Conservation (phyloP, 495 filamentous ascomycete species). For the Evernia prunastri region DNA sequence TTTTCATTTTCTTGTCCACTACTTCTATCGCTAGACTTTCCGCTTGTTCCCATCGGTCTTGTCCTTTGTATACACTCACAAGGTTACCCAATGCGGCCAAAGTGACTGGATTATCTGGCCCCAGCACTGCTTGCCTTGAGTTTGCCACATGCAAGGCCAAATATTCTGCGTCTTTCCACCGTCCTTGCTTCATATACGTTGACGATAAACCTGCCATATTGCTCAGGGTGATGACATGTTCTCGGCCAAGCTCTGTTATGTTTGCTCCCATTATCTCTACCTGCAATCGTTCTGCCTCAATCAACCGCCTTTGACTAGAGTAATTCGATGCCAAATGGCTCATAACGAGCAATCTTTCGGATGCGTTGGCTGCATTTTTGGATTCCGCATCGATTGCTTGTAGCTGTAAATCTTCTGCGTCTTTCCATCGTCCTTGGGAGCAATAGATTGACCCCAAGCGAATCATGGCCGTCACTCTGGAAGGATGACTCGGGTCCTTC, state of each 20-base stretch:
- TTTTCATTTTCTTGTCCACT: not conserved
- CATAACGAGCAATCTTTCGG: not conserved
- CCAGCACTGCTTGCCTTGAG: not conserved
- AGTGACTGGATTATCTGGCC: not conserved
- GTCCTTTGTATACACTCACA: not conserved
- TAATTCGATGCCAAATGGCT: constrained; percentile 2
- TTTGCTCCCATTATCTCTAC: not conserved
- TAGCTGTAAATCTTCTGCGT: constrained; percentile 5
- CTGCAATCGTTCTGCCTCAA: not conserved
- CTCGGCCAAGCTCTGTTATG: not conserved
- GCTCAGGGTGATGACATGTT: not conserved
- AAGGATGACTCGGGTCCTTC: not conserved
- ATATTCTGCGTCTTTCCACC: not conserved
- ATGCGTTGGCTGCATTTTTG: not conserved
- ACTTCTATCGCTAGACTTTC: not conserved
- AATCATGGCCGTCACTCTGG: constrained; percentile 4
- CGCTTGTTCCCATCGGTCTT: constrained; percentile 12
- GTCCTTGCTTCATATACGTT: not conserved
- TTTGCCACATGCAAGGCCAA: not conserved
- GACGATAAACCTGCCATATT: not conserved
- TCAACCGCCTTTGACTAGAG: not conserved
- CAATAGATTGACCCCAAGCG: constrained; percentile 4
- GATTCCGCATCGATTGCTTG: not conserved
- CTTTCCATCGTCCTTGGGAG: constrained; percentile 10
- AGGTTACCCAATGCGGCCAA: constrained; percentile 2